Conservation (phyloP, 163 green algal species). For the Chlamydomonas reinhardtii region DNA sequence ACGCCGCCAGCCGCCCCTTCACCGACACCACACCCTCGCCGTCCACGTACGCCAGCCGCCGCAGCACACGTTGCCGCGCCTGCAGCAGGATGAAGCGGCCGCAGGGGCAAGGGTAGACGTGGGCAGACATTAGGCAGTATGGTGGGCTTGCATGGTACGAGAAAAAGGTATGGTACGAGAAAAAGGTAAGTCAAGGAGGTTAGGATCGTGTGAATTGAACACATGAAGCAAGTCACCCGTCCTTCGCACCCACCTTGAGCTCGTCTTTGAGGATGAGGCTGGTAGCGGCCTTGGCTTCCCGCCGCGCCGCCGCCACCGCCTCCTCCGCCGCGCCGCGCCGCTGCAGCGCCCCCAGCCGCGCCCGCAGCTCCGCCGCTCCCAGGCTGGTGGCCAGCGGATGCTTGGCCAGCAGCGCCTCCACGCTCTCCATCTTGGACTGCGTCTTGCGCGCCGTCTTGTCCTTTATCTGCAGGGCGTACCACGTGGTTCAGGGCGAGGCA, state of each 20-base stretch:
- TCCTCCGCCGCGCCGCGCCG: slow-evolving; percentile 65
- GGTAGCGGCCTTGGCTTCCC: slow-evolving; percentile 72
- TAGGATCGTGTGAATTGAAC: no score
- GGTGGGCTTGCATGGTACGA: no score
- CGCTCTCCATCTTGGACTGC: slow-evolving; percentile 60
- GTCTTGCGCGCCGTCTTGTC: slow-evolving; percentile 55
- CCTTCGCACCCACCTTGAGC: slow-evolving; percentile 58
- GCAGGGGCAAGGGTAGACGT: no score
- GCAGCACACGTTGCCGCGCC: slow-evolving; percentile 80
- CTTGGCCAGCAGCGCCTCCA: slow-evolving; percentile 69
- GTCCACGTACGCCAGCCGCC: slow-evolving; percentile 84
- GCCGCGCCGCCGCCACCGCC: slow-evolving; percentile 63
- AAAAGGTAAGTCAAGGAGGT: no score
- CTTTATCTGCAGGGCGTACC: background rate
- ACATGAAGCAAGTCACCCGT: background rate
- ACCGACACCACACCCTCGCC: slow-evolving; percentile 80
- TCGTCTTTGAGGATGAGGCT: slow-evolving; percentile 83
- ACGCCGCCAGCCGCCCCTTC: slow-evolving; percentile 87
- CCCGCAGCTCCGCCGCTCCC: background rate
- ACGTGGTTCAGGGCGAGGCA: no score
- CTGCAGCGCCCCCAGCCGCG: slow-evolving; percentile 62
- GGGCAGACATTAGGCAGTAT: no score
- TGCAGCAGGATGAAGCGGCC: background rate
- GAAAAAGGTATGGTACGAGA: no score
- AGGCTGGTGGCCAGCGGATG: slow-evolving; percentile 63